phyloP scores from a whole-genome alignment of 2,329 filamentous ascomycete genomes.

The Colletotrichum coccodes region DNA sequence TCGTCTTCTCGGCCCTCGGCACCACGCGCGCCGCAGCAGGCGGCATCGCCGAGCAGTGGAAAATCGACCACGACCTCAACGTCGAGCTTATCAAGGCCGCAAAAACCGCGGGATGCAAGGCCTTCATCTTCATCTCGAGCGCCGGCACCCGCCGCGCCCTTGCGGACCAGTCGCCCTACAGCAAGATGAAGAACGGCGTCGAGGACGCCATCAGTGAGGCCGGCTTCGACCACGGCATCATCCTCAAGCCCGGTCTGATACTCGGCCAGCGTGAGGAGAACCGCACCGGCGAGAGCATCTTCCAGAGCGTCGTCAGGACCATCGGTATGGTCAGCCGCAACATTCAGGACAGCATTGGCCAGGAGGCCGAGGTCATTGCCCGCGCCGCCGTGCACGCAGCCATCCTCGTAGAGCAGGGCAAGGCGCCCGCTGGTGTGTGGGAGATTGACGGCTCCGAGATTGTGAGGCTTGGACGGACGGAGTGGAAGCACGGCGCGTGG shows the following conservation, averaged over 20 bases:
- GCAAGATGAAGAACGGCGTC: slow-evolving; percentile 86
- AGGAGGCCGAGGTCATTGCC: slow-evolving; percentile 80
- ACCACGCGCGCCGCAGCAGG: slow-evolving; percentile 83
- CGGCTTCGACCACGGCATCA: slow-evolving; percentile 81
- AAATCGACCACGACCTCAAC: slow-evolving; percentile 90
- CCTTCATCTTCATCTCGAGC: slow-evolving; percentile 81
- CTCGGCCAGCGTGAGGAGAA: slow-evolving; percentile 74
- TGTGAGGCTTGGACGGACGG: slow-evolving; percentile 71
- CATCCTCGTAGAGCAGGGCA: slow-evolving; percentile 66
- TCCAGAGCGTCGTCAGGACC: slow-evolving; percentile 64
- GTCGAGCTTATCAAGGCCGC: slow-evolving; percentile 80
- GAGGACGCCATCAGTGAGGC: slow-evolving; percentile 80
- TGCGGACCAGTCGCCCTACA: slow-evolving; percentile 56
- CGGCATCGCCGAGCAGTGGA: slow-evolving; percentile 81
- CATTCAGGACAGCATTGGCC: slow-evolving; percentile 73
- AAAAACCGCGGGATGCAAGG: slow-evolving; percentile 75
- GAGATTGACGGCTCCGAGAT: slow-evolving; percentile 70
- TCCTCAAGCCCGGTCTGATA: slow-evolving; percentile 80
- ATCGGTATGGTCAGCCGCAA: slow-evolving; percentile 64
- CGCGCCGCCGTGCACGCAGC: slow-evolving; percentile 72
- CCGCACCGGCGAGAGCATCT: slow-evolving; percentile 66
- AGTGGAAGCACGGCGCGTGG: slow-evolving; percentile 54
- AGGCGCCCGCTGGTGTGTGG: slow-evolving; percentile 71
- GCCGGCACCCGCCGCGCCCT: slow-evolving; percentile 56
- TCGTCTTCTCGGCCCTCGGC: slow-evolving; percentile 82